These are phyloP conservation scores for Gossypium australe DNA, from an alignment of 345 rosid genomes.

Conservation along the genomic window DNA sequence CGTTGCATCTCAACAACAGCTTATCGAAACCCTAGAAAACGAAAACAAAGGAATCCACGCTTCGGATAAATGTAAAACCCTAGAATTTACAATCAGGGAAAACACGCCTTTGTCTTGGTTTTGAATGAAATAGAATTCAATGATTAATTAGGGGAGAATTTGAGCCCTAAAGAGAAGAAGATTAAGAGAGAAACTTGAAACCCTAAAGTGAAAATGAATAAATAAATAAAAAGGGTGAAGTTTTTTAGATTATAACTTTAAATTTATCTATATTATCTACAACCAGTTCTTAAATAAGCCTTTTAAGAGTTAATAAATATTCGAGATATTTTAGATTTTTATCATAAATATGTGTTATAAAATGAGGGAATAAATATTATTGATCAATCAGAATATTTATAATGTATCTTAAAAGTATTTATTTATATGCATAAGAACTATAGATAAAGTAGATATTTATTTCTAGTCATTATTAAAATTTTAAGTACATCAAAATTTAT, in stretches of 20 bases:
- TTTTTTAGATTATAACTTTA: not conserved
- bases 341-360: no score
- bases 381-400: no score
- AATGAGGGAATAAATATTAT: no score
- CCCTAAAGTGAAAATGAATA: conserved; percentile 11
- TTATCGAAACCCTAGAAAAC: conserved; percentile 15
- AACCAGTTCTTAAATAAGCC: no score
- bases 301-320: no score
- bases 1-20: conserved; percentile 38
- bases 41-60: not conserved
- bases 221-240: not conserved
- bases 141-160: not conserved
- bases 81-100: not conserved
- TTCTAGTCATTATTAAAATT: no score
- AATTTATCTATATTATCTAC: no score
- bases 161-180: not conserved
- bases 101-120: not conserved
- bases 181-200: conserved; percentile 4
- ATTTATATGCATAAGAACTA: no score
- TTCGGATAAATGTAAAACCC: not conserved
- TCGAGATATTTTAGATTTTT: no score
- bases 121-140: not conserved
- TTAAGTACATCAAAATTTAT: no score
- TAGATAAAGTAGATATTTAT: no score
- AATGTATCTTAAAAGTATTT: no score